Evolutionary conservation across 2,329 filamentous ascomycete species (phyloP), one percentile per base, ranked within the genome.

Genomic region (Beauveria varroae): DNA sequence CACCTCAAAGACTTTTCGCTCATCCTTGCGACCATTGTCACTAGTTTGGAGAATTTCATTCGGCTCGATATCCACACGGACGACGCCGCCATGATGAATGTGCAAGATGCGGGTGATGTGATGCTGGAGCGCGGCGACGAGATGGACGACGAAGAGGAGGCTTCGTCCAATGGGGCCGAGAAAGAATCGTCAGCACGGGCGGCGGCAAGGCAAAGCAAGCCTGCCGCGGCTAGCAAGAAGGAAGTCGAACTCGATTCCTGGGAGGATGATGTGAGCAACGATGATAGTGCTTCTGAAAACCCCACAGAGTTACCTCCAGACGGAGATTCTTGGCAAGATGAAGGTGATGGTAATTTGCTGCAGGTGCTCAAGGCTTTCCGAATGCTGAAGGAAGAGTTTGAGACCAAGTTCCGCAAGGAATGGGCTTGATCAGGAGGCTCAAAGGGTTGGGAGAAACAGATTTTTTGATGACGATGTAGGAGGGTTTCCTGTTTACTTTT

Each of bases 21-120:
- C 22, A 70, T 87, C 0, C 76, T 90, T 0, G 87, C 88, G 0
- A 90, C 90, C 10, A 90, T 95, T 65, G 82, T 89, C 40, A 86
- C 86, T 0, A 85, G 82, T 53, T 70, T 90, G 2, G 78, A 78
- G 6, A 82, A 81, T 64, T 82, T 86, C 66, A 73, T 81, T 8
- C 79, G 83, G 52, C 52, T 43, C 6, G 73, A 74, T 1, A 73
- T 76, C 40, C 70, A 70, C 18, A 71, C 70, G 20, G 70, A 73
- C 3, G 71, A 69, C 1, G 60, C 66, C 2, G 43, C 43, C 44
- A 68, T 81, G 12, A 75, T 78, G 65, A 81, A 81, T 46, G 73
- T 78, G 50, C 77, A 81, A 6, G 67, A 69, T 49, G 63, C 51
- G 50, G 77, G 76, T 5, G 76, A 78, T 53, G 76, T 3, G 74